These are phyloP conservation scores for Haematococcus lacustris DNA, from an alignment of 139 green algal species.

Conservation along the genomic window DNA sequence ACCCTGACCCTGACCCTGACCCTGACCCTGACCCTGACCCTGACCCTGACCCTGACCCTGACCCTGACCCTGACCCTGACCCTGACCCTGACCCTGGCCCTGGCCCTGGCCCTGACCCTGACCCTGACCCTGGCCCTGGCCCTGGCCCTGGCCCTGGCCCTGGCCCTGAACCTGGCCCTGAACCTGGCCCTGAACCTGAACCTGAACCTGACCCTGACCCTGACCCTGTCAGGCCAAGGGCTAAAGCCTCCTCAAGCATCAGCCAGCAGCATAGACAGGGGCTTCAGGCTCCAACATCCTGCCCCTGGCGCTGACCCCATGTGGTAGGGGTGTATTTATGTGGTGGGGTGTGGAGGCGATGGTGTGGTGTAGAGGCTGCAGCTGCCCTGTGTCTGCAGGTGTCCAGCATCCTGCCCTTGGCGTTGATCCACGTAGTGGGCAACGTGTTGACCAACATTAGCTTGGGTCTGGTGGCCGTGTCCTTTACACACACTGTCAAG, in stretches of 20 bases:
- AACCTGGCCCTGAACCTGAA: too few species aligned
- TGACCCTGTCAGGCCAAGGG: neutral
- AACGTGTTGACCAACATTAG: conserved; percentile 95
- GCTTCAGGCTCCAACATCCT: neutral
- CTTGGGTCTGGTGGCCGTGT: conserved; percentile 91
- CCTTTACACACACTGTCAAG: conserved; percentile 99
- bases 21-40: too few species aligned
- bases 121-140: too few species aligned
- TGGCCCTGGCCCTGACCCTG: too few species aligned
- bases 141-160: too few species aligned
- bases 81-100: too few species aligned
- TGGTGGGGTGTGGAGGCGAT: conserved; percentile 12
- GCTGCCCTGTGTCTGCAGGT: conserved; percentile 52
- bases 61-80: too few species aligned
- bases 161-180: too few species aligned
- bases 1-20: neutral
- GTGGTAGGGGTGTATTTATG: neutral
- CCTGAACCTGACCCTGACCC: too few species aligned
- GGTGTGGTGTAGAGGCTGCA: too few species aligned
- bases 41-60: too few species aligned
- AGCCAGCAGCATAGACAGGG: neutral
- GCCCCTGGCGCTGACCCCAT: neutral
- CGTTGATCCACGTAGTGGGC: conserved; percentile 86
- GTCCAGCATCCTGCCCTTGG: conserved; percentile 74
- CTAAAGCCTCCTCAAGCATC: neutral